Percentiles rank a stretch among this genome's conserved stretches.
phyloP scores from a whole-genome alignment of 2,329 filamentous ascomycete genomes.

The Taxawa tesnikishii region DNA sequence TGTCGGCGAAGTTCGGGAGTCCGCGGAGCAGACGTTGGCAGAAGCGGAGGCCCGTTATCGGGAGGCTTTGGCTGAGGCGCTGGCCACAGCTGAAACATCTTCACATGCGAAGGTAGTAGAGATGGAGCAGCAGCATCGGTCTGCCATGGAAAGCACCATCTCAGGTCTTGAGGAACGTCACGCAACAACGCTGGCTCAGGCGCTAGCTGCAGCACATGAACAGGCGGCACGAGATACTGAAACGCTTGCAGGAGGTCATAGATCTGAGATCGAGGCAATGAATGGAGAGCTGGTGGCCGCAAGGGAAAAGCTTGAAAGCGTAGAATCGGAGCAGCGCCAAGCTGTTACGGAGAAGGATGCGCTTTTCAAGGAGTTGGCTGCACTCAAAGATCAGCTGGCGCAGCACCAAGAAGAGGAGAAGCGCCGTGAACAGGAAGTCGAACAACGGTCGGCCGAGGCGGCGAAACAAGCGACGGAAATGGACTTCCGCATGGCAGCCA shows the following conservation, averaged over 20 bases:
- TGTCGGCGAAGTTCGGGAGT: slow-evolving; percentile 6
- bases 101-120: neutral
- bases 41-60: neutral
- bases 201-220: neutral
- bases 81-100: neutral
- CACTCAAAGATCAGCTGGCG: neutral
- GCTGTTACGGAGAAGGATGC: neutral
- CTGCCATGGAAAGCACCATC: neutral
- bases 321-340: neutral
- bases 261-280: neutral
- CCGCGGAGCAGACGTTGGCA: slow-evolving; percentile 4
- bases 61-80: neutral
- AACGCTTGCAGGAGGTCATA: neutral
- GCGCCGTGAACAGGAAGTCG: neutral
- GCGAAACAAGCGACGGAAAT: neutral
- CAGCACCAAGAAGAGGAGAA: neutral
- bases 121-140: neutral
- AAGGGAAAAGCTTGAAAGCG: slow-evolving; percentile 1
- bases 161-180: neutral
- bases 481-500: neutral
- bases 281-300: slow-evolving; percentile 3
- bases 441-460: neutral
- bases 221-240: neutral
- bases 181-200: neutral
- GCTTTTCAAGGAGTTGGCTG: neutral